Conservation (phyloP, 805 yeast species). For the Myxozyma geophila region DNA sequence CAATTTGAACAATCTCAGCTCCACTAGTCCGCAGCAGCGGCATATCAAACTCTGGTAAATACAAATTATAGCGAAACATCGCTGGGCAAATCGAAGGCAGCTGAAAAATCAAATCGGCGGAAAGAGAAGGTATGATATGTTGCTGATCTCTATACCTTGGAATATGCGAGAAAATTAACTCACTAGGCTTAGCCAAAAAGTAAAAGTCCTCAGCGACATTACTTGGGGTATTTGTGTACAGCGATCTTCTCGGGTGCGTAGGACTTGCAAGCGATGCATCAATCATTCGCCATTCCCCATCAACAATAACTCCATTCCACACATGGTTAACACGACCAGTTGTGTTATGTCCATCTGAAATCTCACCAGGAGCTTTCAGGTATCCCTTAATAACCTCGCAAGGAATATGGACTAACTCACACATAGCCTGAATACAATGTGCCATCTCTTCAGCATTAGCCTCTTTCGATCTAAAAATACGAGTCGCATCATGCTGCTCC, state of each 20-base stretch:
- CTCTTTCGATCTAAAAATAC: slow-evolving; percentile 51
- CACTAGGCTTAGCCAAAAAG: slow-evolving; percentile 76
- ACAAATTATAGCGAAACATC: slow-evolving; percentile 63
- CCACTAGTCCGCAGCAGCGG: slow-evolving; percentile 75
- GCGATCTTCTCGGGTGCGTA: slow-evolving; percentile 56
- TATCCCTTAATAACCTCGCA: slow-evolving; percentile 82
- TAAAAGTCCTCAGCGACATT: slow-evolving; percentile 59
- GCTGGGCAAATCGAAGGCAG: slow-evolving; percentile 88
- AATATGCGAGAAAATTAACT: slow-evolving; percentile 80
- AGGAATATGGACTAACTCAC: slow-evolving; percentile 69
- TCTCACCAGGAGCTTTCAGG: slow-evolving; percentile 74
- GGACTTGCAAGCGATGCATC: slow-evolving; percentile 72
- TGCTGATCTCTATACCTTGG: slow-evolving; percentile 81
- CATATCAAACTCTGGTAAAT: slow-evolving; percentile 71
- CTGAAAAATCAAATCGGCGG: slow-evolving; percentile 73
- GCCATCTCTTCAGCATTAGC: slow-evolving; percentile 76
- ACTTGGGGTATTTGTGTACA: slow-evolving; percentile 47
- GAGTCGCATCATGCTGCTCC: slow-evolving; percentile 36
- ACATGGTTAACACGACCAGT: slow-evolving; percentile 66
- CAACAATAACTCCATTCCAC: slow-evolving; percentile 81
- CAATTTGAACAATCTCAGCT: slow-evolving; percentile 78
- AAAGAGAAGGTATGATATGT: slow-evolving; percentile 83
- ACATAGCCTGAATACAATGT: slow-evolving; percentile 72
- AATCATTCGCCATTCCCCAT: slow-evolving; percentile 77
- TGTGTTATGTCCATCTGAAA: slow-evolving; percentile 50